Base-by-base conservation (phyloP, 345 rosid genomes). In the Brassica cretica region DNA sequence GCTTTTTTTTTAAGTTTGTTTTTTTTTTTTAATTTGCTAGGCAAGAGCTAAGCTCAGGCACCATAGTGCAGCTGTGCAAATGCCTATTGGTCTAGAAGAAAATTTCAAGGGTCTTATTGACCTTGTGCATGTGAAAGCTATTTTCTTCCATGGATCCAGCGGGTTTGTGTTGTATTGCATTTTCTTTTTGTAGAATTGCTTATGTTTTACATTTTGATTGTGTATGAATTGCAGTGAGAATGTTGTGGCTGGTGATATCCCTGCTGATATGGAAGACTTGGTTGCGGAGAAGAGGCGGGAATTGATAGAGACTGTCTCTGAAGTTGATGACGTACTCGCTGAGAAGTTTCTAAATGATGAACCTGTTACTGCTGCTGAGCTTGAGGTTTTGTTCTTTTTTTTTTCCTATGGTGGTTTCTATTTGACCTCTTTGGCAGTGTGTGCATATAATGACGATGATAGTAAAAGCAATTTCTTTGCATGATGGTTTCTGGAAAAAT, bases 51-150 rank as follows among this genome's bases (percentile, higher is more conserved):
- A 96, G 87, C 91, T 96, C 25, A 86, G 96, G 71, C 99, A 96
- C 76, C 95, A 96, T 75, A 88, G 90, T 78, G 99, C 99, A 53
- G 98, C 98, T 53, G 89, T 96, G 73, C 99, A 96, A 88, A 95
- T 86, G 76, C 99, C 99, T 5, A 90, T 96, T 64, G 98, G 99
- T 66, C 63, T 96, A 84, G 99, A 96, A 78, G 99, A 93, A 21
- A 78, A 91, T 55, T 96, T 91, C 60, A 70, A 88, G 81, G 99
- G 99, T 79, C 97, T 96, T 71, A 72, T 93, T 64, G 99, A 96
- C 78, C 93, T 96, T 78, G 90, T 96, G 18, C 82, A 87, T 44
- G 35, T 78, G 74, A 89, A 91, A 84, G 93, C 98, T 53, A 82
- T 80, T 73, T 78, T 86, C 83, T 96, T 90, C 74, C 91, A 85